Conservation (phyloP, 176 grass and related monocot species). For the Ananas comosus region DNA sequence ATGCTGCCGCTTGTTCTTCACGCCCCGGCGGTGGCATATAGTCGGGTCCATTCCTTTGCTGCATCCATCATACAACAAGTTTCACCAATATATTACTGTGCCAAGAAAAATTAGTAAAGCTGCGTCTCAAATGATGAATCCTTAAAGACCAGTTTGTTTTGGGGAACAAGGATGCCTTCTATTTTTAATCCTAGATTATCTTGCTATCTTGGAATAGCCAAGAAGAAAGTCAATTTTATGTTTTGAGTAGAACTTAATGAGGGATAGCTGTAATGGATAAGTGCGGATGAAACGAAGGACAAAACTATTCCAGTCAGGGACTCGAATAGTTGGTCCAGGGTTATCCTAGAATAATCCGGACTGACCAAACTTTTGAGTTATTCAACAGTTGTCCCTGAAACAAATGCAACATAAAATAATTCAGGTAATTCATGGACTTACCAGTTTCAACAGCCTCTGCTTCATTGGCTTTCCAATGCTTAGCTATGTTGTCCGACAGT, state of each 20-base stretch:
- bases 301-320: too few relatives aligned
- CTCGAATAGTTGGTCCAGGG: too few relatives aligned
- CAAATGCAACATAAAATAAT: too few relatives aligned
- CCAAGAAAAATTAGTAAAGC: neutral
- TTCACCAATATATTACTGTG: neutral
- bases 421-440: conserved; percentile 6
- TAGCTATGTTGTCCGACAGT: conserved; percentile 92
- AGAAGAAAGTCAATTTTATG: too few relatives aligned
- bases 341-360: too few relatives aligned
- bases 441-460: conserved; percentile 95
- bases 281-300: too few relatives aligned
- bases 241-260: neutral
- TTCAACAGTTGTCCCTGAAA: too few relatives aligned
- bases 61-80: conserved; percentile 13
- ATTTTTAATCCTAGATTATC: neutral
- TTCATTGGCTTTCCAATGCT: conserved; percentile 97
- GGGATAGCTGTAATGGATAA: neutral
- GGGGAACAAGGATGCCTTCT: neutral
- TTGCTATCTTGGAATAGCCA: too few relatives aligned
- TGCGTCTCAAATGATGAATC: neutral
- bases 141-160: neutral
- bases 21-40: conserved; percentile 66
- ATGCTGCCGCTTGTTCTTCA: conserved; percentile 12
- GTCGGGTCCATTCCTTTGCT: conserved; percentile 93
- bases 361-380: too few relatives aligned